Evolutionary conservation across 768 basidiomycete genomes (phyloP).

Genomic region (Lactifluus hygrophoroides): DNA sequence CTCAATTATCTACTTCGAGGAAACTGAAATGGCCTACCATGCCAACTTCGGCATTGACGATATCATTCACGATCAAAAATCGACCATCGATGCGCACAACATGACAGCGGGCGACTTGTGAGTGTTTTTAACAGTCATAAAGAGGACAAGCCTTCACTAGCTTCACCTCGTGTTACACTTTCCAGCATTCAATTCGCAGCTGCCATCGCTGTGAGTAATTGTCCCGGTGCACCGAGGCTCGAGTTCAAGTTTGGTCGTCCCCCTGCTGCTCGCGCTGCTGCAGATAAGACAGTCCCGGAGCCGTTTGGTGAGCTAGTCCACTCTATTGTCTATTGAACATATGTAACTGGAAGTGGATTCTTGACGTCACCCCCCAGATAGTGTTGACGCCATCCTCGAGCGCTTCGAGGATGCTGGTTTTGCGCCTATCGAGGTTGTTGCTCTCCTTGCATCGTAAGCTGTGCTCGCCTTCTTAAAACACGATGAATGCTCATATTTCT

Average conservation of each 20-base stretch:
- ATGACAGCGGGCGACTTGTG: conserved; percentile 41
- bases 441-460: conserved; percentile 28
- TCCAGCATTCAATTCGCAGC: conserved; percentile 29
- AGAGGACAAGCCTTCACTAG: not conserved
- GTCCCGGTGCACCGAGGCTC: conserved; percentile 29
- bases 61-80: conserved; percentile 24
- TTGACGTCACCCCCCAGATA: conserved; percentile 7
- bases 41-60: conserved; percentile 20
- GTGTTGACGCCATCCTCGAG: conserved; percentile 22
- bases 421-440: conserved; percentile 28
- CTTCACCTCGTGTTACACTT: not conserved
- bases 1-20: conserved; percentile 20
- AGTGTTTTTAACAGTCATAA: conserved; percentile 13
- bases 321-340: not conserved
- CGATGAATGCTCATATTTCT: conserved; percentile 15
- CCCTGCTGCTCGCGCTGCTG: conserved; percentile 25
- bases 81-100: conserved; percentile 30
- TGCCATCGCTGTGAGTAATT: conserved; percentile 29
- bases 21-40: conserved; percentile 16
- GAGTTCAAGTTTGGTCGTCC: conserved; percentile 29
- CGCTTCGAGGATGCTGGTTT: conserved; percentile 32
- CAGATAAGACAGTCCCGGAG: conserved; percentile 30
- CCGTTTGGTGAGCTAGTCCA: conserved; percentile 21
- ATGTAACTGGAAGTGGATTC: no score
- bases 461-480: not conserved